These are phyloP conservation scores for Crithidia acanthocephali DNA, from an alignment of 208 protist genomes.

Conservation along the genomic window DNA sequence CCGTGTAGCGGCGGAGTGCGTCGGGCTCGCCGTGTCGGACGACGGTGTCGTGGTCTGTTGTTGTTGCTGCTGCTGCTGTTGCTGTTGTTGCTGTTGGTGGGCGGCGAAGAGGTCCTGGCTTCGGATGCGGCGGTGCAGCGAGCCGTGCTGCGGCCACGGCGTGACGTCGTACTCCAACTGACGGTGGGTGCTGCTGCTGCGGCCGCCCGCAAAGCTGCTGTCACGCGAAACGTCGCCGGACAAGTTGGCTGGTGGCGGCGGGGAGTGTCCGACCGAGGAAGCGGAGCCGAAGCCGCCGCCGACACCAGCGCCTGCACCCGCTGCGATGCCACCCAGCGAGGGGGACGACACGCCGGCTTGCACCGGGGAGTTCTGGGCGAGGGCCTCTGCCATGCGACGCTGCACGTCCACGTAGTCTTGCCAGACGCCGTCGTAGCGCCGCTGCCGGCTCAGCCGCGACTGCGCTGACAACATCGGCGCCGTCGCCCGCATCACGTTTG, in stretches of 20 bases:
- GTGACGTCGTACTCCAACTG: conserved; percentile 54
- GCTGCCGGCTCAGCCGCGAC: conserved; percentile 65
- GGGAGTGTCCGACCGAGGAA: conserved; percentile 11
- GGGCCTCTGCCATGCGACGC: conserved; percentile 21
- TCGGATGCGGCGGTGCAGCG: conserved; percentile 38
- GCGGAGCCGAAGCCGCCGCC: conserved; percentile 2
- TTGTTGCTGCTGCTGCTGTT: conserved; percentile 27
- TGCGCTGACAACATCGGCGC: conserved; percentile 38
- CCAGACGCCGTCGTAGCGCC: conserved; percentile 40
- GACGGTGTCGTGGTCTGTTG: conserved; percentile 2
- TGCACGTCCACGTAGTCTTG: conserved; percentile 46
- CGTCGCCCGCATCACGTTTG: conserved; percentile 26
- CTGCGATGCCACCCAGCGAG: conserved; percentile 1
- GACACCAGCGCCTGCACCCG: not conserved
- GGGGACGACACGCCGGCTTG: conserved; percentile 3
- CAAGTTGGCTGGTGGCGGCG: conserved; percentile 11
- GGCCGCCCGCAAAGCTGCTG: conserved; percentile 29
- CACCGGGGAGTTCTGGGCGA: conserved; percentile 4
- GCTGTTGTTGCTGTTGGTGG: conserved; percentile 25
- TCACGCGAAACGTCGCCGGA: conserved; percentile 19
- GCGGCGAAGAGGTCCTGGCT: conserved; percentile 29
- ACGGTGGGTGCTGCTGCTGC: conserved; percentile 24
- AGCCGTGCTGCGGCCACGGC: conserved; percentile 45
- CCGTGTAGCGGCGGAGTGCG: conserved; percentile 5
- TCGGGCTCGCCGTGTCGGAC: conserved; percentile 15